Conservation (phyloP, 257 asterid genomes). For the Lycium barbarum region DNA sequence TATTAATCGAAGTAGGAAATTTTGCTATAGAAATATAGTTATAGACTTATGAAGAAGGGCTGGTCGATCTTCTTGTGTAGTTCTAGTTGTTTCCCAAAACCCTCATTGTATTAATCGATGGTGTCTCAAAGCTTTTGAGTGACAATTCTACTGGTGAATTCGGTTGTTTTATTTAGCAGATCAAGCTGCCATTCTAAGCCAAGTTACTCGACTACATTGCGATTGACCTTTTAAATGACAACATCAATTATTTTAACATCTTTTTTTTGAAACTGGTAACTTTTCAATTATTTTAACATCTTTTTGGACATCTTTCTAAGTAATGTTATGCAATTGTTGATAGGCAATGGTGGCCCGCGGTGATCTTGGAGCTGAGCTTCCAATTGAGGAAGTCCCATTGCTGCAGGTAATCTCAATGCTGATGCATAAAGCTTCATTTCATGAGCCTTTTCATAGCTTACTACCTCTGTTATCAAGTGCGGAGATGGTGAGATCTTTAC, state of each 20-base stretch:
- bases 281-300: background rate
- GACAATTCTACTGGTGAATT: background rate
- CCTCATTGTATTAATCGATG: background rate
- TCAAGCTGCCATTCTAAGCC: background rate
- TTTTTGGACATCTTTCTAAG: constrained; percentile 8
- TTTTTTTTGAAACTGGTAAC: no score
- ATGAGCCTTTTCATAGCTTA: constrained; percentile 18
- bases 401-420: constrained; percentile 71
- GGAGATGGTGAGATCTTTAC: background rate
- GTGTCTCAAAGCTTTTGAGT: constrained; percentile 22
- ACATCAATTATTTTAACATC: background rate
- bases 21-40: background rate
- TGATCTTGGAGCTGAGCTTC: constrained; percentile 99
- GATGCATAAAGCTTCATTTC: constrained; percentile 5
- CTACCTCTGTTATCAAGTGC: background rate
- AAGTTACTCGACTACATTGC: background rate
- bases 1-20: background rate
- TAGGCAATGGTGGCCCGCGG: constrained; percentile 99
- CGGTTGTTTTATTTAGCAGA: constrained; percentile 4
- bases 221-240: background rate
- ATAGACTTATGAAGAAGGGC: background rate
- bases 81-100: constrained; percentile 2
- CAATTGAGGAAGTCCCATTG: constrained; percentile 97
- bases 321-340: constrained; percentile 40
- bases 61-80: constrained; percentile 19